Base-by-base conservation (phyloP, 179 eudicot genomes). In the Amaranthus tricolor region DNA sequence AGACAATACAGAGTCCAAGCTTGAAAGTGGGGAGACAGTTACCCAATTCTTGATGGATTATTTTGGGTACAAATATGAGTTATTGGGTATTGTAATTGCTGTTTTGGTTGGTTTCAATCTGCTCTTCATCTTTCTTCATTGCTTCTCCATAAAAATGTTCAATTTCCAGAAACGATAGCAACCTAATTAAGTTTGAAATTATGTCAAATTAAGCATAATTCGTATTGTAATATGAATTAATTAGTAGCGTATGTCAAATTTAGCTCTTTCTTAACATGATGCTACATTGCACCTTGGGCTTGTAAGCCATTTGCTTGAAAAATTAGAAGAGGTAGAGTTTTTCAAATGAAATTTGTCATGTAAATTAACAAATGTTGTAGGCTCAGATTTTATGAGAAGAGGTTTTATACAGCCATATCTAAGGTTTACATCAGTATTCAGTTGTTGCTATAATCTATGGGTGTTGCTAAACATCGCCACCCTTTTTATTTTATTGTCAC, bases 131-230 rank as follows among this genome's bases (percentile, higher is more conserved):
- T 64, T 55, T 56, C 57, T 77, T 24, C 75, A 77, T 15, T 77
- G 80, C 65, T 71, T 77, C 9, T 19, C 24, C 45, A 55, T 64
- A 58, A 77, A 21, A 71, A 16, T 64, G 50, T 55, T 71, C 71
- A 77, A 71, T 47, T 77, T 71, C 51, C 80, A 77, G 63, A 77
- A 77, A 69, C 71, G 76, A 63, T 77, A 71, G 10, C n/a, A 66
- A 0, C 0, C 5, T 48, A 31, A 31, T 17, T 2, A 43, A 6
- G 50, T 16, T 63, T 12, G n/a, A 54, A 21, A 31, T 31, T 24
- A 31, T 8, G 9, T 17, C 9, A 19, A 17, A 5, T 49, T n/a
- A 11, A 16, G 43, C 55, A 11, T 19, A 16, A 47, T 47, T 9
- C 55, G 40, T 31, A 19, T 11, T 48, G 56, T 66, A 66, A 9